Conservation (phyloP, 345 rosid genomes). For the Psidium friedrichsthalianum region DNA sequence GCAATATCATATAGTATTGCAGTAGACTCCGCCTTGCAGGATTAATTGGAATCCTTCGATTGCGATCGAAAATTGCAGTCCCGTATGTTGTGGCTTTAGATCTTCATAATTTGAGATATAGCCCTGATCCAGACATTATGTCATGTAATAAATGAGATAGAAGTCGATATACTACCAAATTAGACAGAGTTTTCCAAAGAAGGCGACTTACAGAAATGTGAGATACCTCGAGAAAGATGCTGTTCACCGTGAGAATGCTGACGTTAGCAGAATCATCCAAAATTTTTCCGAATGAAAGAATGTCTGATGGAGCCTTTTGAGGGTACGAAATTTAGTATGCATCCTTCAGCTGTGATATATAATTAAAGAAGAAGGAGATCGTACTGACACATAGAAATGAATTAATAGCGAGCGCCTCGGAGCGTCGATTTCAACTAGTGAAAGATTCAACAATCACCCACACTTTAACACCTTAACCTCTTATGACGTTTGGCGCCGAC, state of each 20-base stretch:
- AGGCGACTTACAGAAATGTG: not conserved
- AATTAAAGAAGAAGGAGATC: not conserved
- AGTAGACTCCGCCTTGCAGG: conserved; percentile 3
- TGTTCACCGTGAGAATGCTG: not conserved
- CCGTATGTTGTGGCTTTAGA: not conserved
- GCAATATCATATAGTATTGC: conserved; percentile 7
- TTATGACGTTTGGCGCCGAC: not conserved
- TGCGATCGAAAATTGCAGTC: not conserved
- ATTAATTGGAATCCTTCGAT: conserved; percentile 11
- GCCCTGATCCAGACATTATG: not conserved
- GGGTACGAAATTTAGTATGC: not conserved
- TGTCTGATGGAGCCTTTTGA: not conserved
- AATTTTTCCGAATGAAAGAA: not conserved
- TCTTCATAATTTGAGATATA: not conserved
- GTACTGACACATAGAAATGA: not conserved
- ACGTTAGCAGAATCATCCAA: not conserved
- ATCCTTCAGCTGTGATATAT: not conserved
- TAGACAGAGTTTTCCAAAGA: not conserved
- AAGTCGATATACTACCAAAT: not conserved
- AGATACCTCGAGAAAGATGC: conserved; percentile 13
- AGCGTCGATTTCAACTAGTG: not conserved
- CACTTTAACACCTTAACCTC: not conserved
- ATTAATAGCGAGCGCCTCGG: not conserved
- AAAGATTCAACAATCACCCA: not conserved
- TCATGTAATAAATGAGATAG: not conserved